These are phyloP conservation scores for Leccinum subfulvum DNA, from an alignment of 1,284 basidiomycete genomes.

Conservation along the genomic window DNA sequence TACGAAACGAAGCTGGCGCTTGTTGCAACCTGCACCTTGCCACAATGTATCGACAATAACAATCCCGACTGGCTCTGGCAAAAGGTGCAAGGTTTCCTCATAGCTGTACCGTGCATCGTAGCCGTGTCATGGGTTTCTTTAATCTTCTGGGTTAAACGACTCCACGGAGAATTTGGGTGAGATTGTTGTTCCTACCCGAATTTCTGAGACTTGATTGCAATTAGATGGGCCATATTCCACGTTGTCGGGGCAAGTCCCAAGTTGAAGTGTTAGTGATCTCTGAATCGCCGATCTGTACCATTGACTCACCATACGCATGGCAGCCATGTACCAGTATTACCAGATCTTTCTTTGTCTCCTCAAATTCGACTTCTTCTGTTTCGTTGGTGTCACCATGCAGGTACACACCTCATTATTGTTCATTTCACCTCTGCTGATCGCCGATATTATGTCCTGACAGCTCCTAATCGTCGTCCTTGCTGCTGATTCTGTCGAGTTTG, in stretches of 20 bases:
- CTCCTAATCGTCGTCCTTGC: conserved; percentile 73
- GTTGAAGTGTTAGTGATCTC: conserved; percentile 63
- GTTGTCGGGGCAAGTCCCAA: conserved; percentile 79
- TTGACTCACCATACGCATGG: conserved; percentile 13
- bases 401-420: conserved; percentile 35
- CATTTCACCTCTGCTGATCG: background rate
- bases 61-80: conserved; percentile 36
- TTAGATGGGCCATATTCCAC: conserved; percentile 82
- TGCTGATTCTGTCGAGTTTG: conserved; percentile 68
- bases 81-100: conserved; percentile 47
- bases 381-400: conserved; percentile 84
- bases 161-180: conserved; percentile 64
- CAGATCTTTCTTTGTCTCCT: conserved; percentile 82
- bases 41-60: conserved; percentile 17
- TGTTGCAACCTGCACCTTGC: conserved; percentile 35
- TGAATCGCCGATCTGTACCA: background rate
- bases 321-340: conserved; percentile 83
- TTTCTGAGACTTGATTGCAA: conserved; percentile 11
- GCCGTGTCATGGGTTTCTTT: conserved; percentile 51
- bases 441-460: conserved; percentile 34
- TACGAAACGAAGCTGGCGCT: conserved; percentile 67
- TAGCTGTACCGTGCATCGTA: conserved; percentile 55
- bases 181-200: conserved; percentile 17
- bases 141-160: conserved; percentile 52
- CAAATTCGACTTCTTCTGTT: conserved; percentile 87